These are phyloP conservation scores for Lycium barbarum DNA, from an alignment of 257 asterid species.

Conservation along the genomic window DNA sequence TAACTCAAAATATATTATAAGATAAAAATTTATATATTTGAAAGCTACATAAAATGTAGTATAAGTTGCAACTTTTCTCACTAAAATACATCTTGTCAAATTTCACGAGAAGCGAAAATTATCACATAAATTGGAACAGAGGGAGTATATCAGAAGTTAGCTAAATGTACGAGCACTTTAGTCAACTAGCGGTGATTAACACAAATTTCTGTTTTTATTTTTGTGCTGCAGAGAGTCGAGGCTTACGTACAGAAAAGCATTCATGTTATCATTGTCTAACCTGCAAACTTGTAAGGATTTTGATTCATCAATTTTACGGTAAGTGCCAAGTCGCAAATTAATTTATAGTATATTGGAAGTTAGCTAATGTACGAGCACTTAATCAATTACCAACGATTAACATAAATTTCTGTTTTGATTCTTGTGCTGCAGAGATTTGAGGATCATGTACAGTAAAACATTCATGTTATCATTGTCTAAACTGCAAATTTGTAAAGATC, in stretches of 20 bases:
- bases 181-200: neutral
- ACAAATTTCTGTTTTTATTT: neutral
- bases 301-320: conserved; percentile 46
- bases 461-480: conserved; percentile 49
- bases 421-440: neutral
- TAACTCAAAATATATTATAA: no score
- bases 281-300: conserved; percentile 47
- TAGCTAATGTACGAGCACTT: no score
- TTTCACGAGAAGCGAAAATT: no score
- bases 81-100: no score
- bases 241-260: conserved; percentile 32
- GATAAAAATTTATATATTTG: no score
- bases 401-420: neutral
- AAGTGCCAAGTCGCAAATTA: conserved; percentile 11
- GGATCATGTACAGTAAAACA: conserved; percentile 24
- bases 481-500: conserved; percentile 42
- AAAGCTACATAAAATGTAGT: no score
- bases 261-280: conserved; percentile 48
- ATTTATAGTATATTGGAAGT: neutral
- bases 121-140: no score
- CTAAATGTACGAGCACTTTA: neutral
- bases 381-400: no score
- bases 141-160: neutral
- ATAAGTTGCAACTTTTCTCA: no score
- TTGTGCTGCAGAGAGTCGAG: conserved; percentile 2